Evolutionary conservation across 139 green algal species (phyloP).

Genomic region (Spirogloea muscicola): DNA sequence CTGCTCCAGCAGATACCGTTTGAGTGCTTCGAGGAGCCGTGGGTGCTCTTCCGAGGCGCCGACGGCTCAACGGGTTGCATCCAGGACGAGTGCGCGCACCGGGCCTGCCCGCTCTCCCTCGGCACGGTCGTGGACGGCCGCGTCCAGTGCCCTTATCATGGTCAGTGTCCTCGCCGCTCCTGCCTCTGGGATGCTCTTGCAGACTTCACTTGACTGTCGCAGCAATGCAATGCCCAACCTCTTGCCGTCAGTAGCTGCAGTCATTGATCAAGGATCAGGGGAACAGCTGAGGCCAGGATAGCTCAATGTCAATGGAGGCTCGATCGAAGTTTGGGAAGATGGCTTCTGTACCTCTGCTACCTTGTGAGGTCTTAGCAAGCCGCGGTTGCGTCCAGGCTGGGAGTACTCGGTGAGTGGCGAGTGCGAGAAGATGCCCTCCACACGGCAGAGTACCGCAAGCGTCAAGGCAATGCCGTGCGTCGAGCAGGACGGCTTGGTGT

Average conservation of each 20-base stretch:
- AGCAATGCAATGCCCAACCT: not conserved
- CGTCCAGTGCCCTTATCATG: slow-evolving; percentile 85
- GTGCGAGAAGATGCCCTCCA: slow-evolving; percentile 92
- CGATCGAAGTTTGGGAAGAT: not conserved
- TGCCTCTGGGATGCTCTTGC: not conserved
- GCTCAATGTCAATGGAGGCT: not conserved
- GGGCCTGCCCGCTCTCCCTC: slow-evolving; percentile 86
- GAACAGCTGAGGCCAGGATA: not conserved
- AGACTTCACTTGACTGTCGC: not conserved
- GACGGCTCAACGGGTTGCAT: slow-evolving; percentile 71
- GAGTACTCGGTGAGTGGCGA: slow-evolving; percentile 70
- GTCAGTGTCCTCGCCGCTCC: not conserved
- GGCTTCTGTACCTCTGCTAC: not conserved
- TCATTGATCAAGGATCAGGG: not conserved
- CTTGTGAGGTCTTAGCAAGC: not conserved
- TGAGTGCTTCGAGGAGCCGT: slow-evolving; percentile 90
- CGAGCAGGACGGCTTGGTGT: slow-evolving; percentile 92
- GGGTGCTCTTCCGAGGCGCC: slow-evolving; percentile 86
- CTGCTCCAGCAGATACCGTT: slow-evolving; percentile 60
- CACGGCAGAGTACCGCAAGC: slow-evolving; percentile 49
- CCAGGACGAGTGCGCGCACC: slow-evolving; percentile 88
- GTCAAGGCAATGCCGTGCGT: slow-evolving; percentile 70
- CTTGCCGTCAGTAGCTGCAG: not conserved
- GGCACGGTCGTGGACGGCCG: slow-evolving; percentile 65
- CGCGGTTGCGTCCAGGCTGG: no score